Evolutionary conservation across 345 rosid species (phyloP), one percentile per base, ranked within the genome.

Genomic region (Erysimum cheiranthoides): DNA sequence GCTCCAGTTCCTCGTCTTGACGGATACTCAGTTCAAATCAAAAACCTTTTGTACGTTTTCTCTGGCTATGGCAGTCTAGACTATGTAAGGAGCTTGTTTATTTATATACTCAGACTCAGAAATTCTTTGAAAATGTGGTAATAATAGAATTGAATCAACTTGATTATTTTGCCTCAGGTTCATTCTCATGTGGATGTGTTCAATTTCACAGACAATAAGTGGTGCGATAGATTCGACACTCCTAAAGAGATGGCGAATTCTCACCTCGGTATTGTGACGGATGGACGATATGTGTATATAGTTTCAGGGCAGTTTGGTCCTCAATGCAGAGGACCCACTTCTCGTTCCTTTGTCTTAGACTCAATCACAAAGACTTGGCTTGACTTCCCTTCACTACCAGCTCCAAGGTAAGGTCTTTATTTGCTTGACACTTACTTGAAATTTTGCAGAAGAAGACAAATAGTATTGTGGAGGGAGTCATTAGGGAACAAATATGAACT

Each of bases 1-100:
- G 92, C 96, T 53, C 98, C 97, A 0, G 98, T 91, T 66, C 93
- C 97, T 59, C 91, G 97, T 21, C 93, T 93, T 16, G 97, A 91
- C 10, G 98, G 96, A 27, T 84, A 86, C 54, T 79, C 97, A 0
- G 82, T 89, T 27, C 97, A 93, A 82, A 89, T 89, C 42, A 68
- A 85, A 18, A 83, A 89, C 75, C 90, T 86, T 27, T 77, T 93
- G 21, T 91, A 86, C 31, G 98, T 86, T 14, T 85, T 91, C 76
- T 82, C 85, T 0, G 98, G 97, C 63, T 93, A 89, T 57, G 90
- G 81, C 39, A 78, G 80, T 69, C 81, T 88, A 3, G 90, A 91
- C 79, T 51, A 84, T 18, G 97, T 93, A 70, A 76, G 86, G 85
- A n/a, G 32, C 43, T 42, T 35, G 52, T 30, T 58, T 16, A 12